Conservation (phyloP, 2,329 filamentous ascomycete genomes). For the Didymella arachidicola region DNA sequence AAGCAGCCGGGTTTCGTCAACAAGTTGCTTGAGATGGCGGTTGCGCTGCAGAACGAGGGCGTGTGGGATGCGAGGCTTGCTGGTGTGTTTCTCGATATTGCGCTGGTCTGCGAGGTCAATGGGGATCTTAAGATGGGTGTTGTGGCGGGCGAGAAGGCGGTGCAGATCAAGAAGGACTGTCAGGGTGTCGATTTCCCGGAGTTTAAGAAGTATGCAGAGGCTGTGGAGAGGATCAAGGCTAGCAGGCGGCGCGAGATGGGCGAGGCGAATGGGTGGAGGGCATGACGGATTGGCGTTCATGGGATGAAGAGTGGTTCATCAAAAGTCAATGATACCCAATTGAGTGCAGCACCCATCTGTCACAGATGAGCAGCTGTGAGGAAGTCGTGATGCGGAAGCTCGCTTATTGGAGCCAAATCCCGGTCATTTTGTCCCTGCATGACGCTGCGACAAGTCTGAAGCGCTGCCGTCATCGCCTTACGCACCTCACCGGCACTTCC, state of each 20-base stretch:
- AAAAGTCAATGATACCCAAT: not conserved
- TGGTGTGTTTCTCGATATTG: slow-evolving; percentile 43
- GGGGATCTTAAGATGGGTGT: slow-evolving; percentile 34
- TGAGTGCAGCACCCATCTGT: not conserved
- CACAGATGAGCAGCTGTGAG: slow-evolving; percentile 8
- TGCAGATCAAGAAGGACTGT: slow-evolving; percentile 37
- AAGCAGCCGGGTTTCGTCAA: slow-evolving; percentile 25
- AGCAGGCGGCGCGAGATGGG: slow-evolving; percentile 15
- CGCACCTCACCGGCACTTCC: slow-evolving; percentile 10
- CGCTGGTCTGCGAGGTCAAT: slow-evolving; percentile 39
- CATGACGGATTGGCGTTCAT: not conserved
- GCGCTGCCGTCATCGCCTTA: slow-evolving; percentile 7
- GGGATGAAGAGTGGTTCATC: not conserved
- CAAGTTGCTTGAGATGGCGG: slow-evolving; percentile 41
- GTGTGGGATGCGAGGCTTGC: slow-evolving; percentile 36
- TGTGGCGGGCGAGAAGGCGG: slow-evolving; percentile 34
- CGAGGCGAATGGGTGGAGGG: slow-evolving; percentile 3
- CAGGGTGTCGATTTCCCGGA: slow-evolving; percentile 42
- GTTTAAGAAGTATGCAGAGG: slow-evolving; percentile 31
- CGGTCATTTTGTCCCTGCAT: slow-evolving; percentile 9
- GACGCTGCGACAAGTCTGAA: slow-evolving; percentile 12
- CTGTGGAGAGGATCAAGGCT: slow-evolving; percentile 32
- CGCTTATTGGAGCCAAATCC: slow-evolving; percentile 11
- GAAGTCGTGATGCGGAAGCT: slow-evolving; percentile 6
- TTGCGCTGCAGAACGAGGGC: slow-evolving; percentile 38